These are phyloP conservation scores for Nectriaceae sp. DNA, from an alignment of 2,329 filamentous ascomycete genomes.

Conservation along the genomic window DNA sequence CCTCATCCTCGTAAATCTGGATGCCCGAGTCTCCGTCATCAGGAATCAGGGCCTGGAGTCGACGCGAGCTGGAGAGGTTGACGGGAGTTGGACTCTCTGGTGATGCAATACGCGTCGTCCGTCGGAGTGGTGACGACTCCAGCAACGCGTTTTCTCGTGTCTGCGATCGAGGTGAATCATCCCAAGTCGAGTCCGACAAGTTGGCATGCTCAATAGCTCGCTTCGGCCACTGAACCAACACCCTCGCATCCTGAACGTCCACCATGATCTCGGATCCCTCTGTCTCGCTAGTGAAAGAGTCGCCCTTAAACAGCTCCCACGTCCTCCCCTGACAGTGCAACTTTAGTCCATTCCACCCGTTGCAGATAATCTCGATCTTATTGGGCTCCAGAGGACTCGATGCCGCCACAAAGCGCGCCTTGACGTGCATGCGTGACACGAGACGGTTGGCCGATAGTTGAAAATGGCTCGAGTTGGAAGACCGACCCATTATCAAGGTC, in stretches of 20 bases:
- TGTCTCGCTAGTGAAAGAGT: constrained; percentile 87
- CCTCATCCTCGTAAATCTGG: constrained; percentile 79
- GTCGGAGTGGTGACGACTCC: constrained; percentile 62
- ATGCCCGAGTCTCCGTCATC: constrained; percentile 47
- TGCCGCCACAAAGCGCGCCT: constrained; percentile 78
- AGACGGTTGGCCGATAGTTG: constrained; percentile 90
- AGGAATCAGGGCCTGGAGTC: constrained; percentile 47
- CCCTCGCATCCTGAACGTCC: constrained; percentile 89
- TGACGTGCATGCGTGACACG: constrained; percentile 91
- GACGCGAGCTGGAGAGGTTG: constrained; percentile 44
- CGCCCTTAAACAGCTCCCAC: constrained; percentile 83
- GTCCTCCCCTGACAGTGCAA: constrained; percentile 87
- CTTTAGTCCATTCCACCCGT: constrained; percentile 94
- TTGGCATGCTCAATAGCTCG: constrained; percentile 46
- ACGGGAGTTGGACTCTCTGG: constrained; percentile 69
- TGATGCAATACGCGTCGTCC: constrained; percentile 63
- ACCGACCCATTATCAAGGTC: constrained; percentile 82
- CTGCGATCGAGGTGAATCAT: constrained; percentile 54
- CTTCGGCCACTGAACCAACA: constrained; percentile 85
- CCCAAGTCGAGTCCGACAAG: constrained; percentile 71
- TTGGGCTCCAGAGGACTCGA: constrained; percentile 68
- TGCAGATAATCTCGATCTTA: constrained; percentile 85
- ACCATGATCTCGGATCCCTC: constrained; percentile 90
- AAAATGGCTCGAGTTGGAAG: constrained; percentile 93
- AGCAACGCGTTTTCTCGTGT: constrained; percentile 43